Evolutionary conservation across 2,329 filamentous ascomycete species (phyloP).

Genomic region (Aphanocladium album): DNA sequence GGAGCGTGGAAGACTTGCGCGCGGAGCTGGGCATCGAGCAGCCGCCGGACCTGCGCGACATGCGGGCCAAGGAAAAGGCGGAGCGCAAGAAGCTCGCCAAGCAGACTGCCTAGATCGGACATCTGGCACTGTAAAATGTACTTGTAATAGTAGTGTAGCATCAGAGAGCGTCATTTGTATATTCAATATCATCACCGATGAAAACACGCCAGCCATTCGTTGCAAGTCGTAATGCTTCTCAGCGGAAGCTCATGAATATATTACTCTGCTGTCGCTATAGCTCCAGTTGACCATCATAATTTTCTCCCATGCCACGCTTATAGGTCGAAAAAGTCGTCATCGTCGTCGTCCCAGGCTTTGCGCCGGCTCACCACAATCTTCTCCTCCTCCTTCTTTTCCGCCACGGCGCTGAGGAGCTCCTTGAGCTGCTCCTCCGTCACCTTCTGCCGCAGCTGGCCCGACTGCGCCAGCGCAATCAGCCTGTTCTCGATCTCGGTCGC

Average conservation of each 20-base stretch:
- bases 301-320: constrained; percentile 24
- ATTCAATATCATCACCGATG: not conserved
- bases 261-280: not conserved
- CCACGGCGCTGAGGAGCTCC: constrained; percentile 78
- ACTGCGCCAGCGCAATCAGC: constrained; percentile 83
- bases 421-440: constrained; percentile 93
- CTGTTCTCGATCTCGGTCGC: constrained; percentile 88
- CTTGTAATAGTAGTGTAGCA: not conserved
- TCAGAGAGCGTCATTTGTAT: not conserved
- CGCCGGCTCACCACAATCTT: constrained; percentile 83
- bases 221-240: not conserved
- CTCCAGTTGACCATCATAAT: too few relatives aligned
- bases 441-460: constrained; percentile 79
- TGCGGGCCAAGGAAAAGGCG: constrained; percentile 65
- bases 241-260: not conserved
- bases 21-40: constrained; percentile 74
- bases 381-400: constrained; percentile 71
- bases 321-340: constrained; percentile 68
- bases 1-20: constrained; percentile 72
- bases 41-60: constrained; percentile 78
- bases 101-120: constrained; percentile 15
- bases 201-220: not conserved
- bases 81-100: constrained; percentile 59
- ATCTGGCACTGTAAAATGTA: not conserved
- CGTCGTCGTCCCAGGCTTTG: constrained; percentile 81